Percentiles rank a stretch among this genome's conserved stretches.
Evolutionary conservation across 1,139 yeast genomes (phyloP).

Genomic region (Neolecta irregularis): DNA sequence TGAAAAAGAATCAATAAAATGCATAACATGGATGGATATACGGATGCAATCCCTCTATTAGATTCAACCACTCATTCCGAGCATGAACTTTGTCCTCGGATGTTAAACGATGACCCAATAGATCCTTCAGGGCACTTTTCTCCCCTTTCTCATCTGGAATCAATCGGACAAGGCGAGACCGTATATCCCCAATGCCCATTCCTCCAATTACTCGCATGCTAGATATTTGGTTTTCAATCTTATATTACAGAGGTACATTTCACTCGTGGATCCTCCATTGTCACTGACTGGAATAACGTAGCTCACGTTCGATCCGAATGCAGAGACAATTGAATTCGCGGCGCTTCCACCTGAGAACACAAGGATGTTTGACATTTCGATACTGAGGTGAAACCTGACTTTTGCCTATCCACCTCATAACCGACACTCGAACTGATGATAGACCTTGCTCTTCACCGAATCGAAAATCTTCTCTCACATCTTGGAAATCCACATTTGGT

Average conservation of each 20-base stretch:
- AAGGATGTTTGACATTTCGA: too few relatives aligned
- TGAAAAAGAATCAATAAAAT: neutral
- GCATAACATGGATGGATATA: neutral
- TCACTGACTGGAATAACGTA: constrained; percentile 76
- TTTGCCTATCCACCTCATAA: too few relatives aligned
- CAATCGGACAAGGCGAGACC: constrained; percentile 65
- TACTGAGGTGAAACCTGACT: too few relatives aligned
- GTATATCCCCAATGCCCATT: constrained; percentile 84
- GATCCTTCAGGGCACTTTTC: too few relatives aligned
- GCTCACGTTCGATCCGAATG: constrained; percentile 27
- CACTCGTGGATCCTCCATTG: constrained; percentile 91
- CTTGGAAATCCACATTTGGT: constrained; percentile 12
- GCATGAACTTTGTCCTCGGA: too few relatives aligned
- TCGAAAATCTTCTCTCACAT: constrained; percentile 6
- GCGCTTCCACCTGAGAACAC: constrained; percentile 6
- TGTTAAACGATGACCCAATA: too few relatives aligned
- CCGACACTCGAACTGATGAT: too few relatives aligned
- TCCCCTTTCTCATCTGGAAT: too few relatives aligned
- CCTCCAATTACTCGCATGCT: constrained; percentile 81
- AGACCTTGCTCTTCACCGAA: constrained; percentile 11
- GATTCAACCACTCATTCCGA: neutral
- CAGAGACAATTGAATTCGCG: constrained; percentile 21
- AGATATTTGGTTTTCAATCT: too few relatives aligned
- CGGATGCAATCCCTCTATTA: neutral
- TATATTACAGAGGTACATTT: too few relatives aligned